A percentile compares a stretch with the other conserved stretches of the same genome.
phyloP scores from a whole-genome alignment of 306 rosid species.

The Vicia villosa region DNA sequence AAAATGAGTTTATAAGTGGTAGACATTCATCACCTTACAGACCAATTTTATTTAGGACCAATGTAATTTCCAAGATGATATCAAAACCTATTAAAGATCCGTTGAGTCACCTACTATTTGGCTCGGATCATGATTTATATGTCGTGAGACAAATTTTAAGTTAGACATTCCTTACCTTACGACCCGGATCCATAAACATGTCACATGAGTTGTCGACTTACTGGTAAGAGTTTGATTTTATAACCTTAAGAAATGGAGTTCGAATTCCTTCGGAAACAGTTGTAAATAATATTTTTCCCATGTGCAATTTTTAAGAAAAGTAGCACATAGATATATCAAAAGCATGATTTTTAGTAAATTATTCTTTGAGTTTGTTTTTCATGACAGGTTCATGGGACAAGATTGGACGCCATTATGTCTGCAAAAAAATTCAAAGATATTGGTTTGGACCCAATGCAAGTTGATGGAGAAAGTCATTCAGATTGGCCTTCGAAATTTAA shows the following conservation, averaged over 20 bases:
- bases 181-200: too few relatives aligned
- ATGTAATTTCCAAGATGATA: neutral
- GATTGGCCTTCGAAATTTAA: slow-evolving; percentile 80
- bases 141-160: neutral
- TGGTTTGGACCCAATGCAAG: slow-evolving; percentile 73
- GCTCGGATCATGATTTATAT: neutral
- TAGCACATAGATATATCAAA: slow-evolving; percentile 16
- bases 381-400: slow-evolving; percentile 50
- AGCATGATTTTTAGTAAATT: slow-evolving; percentile 14
- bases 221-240: too few relatives aligned
- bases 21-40: neutral
- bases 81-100: neutral
- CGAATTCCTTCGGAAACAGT: too few relatives aligned
- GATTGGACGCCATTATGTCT: slow-evolving; percentile 27
- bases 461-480: slow-evolving; percentile 53
- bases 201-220: too few relatives aligned
- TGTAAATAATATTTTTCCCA: too few relatives aligned
- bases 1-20: neutral
- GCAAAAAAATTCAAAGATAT: slow-evolving; percentile 61
- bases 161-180: neutral
- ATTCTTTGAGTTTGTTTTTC: slow-evolving; percentile 28
- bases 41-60: neutral
- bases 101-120: neutral
- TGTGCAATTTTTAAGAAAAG: neutral
- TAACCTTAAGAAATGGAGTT: too few relatives aligned